phyloP scores from a whole-genome alignment of 2,329 filamentous ascomycete genomes.

The Fusarium paranaense region DNA sequence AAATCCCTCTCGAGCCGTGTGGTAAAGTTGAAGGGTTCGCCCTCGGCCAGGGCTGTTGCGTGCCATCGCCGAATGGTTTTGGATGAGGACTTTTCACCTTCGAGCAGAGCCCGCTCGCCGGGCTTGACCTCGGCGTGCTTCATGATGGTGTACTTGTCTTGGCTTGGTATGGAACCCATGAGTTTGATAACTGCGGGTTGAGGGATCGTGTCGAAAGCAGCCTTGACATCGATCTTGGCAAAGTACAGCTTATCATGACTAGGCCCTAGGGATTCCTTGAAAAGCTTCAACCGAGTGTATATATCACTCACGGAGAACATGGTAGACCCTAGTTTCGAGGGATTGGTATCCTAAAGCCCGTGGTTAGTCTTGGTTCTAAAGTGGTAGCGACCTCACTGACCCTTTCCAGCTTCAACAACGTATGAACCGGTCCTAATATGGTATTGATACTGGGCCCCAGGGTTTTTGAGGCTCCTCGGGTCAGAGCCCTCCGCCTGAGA shows the following conservation, averaged over 20 bases:
- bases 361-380: slow-evolving; percentile 21
- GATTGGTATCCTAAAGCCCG: slow-evolving; percentile 56
- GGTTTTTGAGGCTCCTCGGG: slow-evolving; percentile 72
- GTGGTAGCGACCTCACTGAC: slow-evolving; percentile 51
- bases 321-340: slow-evolving; percentile 77
- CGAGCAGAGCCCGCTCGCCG: slow-evolving; percentile 45
- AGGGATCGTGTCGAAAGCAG: slow-evolving; percentile 96
- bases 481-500: slow-evolving; percentile 73
- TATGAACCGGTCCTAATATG: slow-evolving; percentile 78
- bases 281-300: slow-evolving; percentile 76
- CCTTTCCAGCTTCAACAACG: slow-evolving; percentile 83
- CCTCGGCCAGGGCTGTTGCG: slow-evolving; percentile 59
- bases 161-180: slow-evolving; percentile 66
- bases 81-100: slow-evolving; percentile 36
- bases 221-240: slow-evolving; percentile 90
- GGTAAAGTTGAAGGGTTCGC: slow-evolving; percentile 58
- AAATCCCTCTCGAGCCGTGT: slow-evolving; percentile 56
- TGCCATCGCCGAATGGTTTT: slow-evolving; percentile 64
- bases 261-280: slow-evolving; percentile 66
- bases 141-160: slow-evolving; percentile 75
- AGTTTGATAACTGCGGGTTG: slow-evolving; percentile 79
- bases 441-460: slow-evolving; percentile 57
- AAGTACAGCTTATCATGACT: slow-evolving; percentile 74
- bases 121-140: slow-evolving; percentile 80
- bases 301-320: slow-evolving; percentile 87